Base-by-base conservation (phyloP, 805 yeast genomes). In the Candida tibetensis region DNA sequence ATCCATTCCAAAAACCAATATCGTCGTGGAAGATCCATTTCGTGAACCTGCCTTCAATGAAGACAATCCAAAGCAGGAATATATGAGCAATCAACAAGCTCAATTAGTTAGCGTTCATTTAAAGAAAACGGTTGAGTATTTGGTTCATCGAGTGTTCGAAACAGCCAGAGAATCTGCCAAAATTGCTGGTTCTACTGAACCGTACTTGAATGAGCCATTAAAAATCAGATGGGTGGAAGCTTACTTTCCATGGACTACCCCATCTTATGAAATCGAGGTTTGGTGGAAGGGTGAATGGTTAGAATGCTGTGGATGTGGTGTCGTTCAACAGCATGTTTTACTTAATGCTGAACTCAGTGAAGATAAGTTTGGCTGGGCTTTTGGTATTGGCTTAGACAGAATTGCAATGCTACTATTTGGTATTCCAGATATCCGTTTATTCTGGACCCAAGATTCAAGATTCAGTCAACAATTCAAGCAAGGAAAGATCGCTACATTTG, bases 231-330 rank as follows among this genome's bases (percentile, higher is more conserved):
- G 99, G 99, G 84, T 89, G 23, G 95, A 87, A 53, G 95, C 93
- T 0, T 87, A 81, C 53, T 93, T 93, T 68, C 99, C 99, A 3
- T 93, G 98, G 97, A 93, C 99, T 2, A 80, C 95, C 1, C 99
- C 99, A 3, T 85, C 95, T 30, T 93, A 95, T 95, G 97, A 93
- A 55, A 88, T 95, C 49, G 99, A 93, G 63, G 96, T 93, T 4
- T 89, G 95, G 90, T 93, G 98, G 97, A 86, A 89, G 57, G 95
- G 93, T 36, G 95, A 90, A 49, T 93, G 99, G 99, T 71, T 93
- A 25, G 99, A 93, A 65, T 81, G 95, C 58, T 87, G 96, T 54
- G 99, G 99, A 0, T 87, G 95, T 64, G 99, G 99, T 17, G 73
- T 91, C 26, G 95, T 89, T 5, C 80, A 79, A 48, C 83, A 87